These are phyloP conservation scores for Ilyonectria robusta DNA, from an alignment of 2,329 filamentous ascomycete genomes.

Conservation along the genomic window DNA sequence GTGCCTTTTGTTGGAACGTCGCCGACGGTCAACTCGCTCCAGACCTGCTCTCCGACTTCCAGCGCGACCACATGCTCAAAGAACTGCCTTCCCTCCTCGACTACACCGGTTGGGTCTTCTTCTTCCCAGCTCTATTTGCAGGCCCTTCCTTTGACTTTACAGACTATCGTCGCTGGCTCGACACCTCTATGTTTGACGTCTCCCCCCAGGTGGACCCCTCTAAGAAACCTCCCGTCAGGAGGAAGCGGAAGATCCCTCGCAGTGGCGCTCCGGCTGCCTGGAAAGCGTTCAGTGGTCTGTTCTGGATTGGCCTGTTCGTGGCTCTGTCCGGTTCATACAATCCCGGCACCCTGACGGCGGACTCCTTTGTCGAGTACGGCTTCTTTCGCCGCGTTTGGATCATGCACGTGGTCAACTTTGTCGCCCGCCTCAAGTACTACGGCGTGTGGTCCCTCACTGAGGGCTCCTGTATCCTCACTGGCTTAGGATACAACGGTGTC, in stretches of 20 bases:
- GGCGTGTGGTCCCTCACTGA: conserved; percentile 95
- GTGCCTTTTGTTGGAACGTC: conserved; percentile 97
- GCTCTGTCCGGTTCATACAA: conserved; percentile 79
- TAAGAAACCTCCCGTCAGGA: conserved; percentile 87
- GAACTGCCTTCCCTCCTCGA: conserved; percentile 83
- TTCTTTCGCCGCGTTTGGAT: conserved; percentile 82
- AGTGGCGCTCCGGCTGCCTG: conserved; percentile 87
- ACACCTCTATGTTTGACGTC: conserved; percentile 93
- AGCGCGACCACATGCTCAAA: conserved; percentile 84
- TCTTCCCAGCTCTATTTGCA: conserved; percentile 91
- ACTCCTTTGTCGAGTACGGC: conserved; percentile 75
- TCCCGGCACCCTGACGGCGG: conserved; percentile 73
- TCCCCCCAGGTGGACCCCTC: conserved; percentile 85
- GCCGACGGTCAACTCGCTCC: conserved; percentile 89
- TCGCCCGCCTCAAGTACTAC: conserved; percentile 92
- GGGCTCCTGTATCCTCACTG: conserved; percentile 92
- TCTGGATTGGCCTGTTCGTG: conserved; percentile 86
- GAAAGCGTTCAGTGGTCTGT: conserved; percentile 80
- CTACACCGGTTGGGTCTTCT: conserved; percentile 91
- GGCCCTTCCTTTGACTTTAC: conserved; percentile 96
- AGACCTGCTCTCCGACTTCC: conserved; percentile 85
- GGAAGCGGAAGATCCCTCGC: conserved; percentile 92
- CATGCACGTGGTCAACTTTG: conserved; percentile 87
- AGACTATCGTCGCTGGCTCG: conserved; percentile 93
- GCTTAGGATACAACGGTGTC: conserved; percentile 94